Percentiles rank a stretch among this genome's conserved stretches.
Evolutionary conservation across 2,329 filamentous ascomycete genomes (phyloP).

Genomic region (Cladosporium sphaerospermum): DNA sequence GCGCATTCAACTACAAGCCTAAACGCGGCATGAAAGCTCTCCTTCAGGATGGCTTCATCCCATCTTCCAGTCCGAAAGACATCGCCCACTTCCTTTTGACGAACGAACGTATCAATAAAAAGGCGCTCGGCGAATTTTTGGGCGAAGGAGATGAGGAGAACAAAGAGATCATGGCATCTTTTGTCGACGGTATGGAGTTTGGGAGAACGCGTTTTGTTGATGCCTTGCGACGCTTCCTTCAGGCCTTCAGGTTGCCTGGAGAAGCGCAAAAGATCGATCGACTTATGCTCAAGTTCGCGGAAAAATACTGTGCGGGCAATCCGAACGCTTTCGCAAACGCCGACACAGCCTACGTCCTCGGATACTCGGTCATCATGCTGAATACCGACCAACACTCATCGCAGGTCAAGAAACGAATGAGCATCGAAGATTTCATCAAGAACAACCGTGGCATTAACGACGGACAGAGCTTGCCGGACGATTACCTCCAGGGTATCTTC

Average conservation of each 20-base stretch:
- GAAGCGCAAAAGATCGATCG: constrained; percentile 99
- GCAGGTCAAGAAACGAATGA: constrained; percentile 86
- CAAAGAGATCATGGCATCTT: constrained; percentile 96
- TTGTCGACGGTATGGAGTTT: constrained; percentile 94
- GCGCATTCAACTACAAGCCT: constrained; percentile 95
- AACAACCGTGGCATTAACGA: constrained; percentile 99
- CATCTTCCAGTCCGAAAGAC: constrained; percentile 68
- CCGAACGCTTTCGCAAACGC: constrained; percentile 97
- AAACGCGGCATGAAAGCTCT: constrained; percentile 86
- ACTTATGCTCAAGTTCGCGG: constrained; percentile 98
- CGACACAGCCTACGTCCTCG: constrained; percentile 91
- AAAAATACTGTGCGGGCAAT: constrained; percentile 89
- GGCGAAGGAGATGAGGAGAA: constrained; percentile 91
- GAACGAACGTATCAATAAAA: constrained; percentile 83
- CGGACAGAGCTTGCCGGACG: constrained; percentile 83
- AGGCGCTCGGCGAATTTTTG: constrained; percentile 86
- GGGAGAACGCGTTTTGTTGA: constrained; percentile 87
- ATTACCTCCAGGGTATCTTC: constrained; percentile 83
- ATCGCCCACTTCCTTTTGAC: constrained; percentile 76
- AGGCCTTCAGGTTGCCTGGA: constrained; percentile 88
- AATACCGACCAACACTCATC: constrained; percentile 93
- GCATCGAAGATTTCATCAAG: constrained; percentile 95
- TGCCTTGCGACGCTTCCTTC: constrained; percentile 81
- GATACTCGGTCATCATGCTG: constrained; percentile 93
- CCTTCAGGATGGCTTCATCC: constrained; percentile 79